Evolutionary conservation across 2,329 filamentous ascomycete species (phyloP).

Genomic region (Phialocephala sp.): DNA sequence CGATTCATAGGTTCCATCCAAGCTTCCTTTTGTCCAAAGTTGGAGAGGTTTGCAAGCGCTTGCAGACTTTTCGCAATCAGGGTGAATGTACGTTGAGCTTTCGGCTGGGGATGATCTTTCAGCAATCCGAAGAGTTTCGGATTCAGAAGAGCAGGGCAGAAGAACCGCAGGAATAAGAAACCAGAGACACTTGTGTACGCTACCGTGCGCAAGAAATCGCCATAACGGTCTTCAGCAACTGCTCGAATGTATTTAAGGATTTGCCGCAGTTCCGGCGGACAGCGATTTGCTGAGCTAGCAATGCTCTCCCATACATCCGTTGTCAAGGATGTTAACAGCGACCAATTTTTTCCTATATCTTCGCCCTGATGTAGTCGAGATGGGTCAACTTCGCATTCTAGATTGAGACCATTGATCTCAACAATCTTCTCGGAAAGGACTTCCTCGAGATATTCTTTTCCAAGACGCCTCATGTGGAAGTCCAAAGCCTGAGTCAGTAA

Average conservation of each 20-base stretch:
- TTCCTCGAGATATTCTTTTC: constrained; percentile 90
- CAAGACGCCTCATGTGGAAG: constrained; percentile 92
- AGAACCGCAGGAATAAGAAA: constrained; percentile 92
- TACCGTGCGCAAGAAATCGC: constrained; percentile 87
- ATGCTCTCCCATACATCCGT: constrained; percentile 88
- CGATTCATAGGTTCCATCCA: constrained; percentile 99
- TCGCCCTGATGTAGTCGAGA: constrained; percentile 71
- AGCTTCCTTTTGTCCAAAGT: constrained; percentile 92
- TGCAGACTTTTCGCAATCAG: constrained; percentile 92
- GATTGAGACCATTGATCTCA: constrained; percentile 89
- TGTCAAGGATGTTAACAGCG: constrained; percentile 74
- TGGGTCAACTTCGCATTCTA: constrained; percentile 94
- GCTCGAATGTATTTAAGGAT: constrained; percentile 91
- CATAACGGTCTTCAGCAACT: constrained; percentile 92
- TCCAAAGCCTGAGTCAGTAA: constrained; percentile 92
- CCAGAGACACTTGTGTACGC: constrained; percentile 94
- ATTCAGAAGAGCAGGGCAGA: constrained; percentile 94
- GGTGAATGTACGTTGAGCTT: constrained; percentile 86
- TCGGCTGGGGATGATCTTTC: constrained; percentile 79
- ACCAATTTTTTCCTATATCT: constrained; percentile 85
- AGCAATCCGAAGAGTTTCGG: constrained; percentile 91
- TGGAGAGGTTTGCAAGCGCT: constrained; percentile 87
- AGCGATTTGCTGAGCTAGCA: constrained; percentile 71
- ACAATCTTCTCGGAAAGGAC: constrained; percentile 83
- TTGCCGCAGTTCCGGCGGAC: constrained; percentile 81